Conservation (phyloP, 148 eudicot species). For the Nepenthes mirabilis region DNA sequence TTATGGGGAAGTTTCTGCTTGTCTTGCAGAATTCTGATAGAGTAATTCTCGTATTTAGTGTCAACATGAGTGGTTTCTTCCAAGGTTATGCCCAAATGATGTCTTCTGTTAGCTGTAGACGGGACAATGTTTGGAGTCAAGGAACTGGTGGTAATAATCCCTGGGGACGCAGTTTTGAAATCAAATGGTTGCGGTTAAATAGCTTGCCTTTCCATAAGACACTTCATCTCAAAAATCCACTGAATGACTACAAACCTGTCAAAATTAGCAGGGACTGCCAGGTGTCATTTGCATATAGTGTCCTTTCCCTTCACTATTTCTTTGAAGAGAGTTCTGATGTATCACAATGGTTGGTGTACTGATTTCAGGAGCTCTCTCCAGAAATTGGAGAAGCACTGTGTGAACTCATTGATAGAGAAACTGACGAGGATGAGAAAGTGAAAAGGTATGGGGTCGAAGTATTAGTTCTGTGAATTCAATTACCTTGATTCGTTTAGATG, state of each 20-base stretch:
- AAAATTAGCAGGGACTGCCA: constrained; percentile 94
- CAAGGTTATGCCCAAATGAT: constrained; percentile 92
- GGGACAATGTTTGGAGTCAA: constrained; percentile 74
- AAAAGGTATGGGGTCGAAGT: constrained; percentile 27
- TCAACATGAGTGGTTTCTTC: constrained; percentile 86
- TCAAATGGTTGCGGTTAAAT: constrained; percentile 63
- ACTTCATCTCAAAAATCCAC: constrained; percentile 76
- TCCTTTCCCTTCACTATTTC: neutral
- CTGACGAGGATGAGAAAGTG: constrained; percentile 25
- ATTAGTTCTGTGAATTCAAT: constrained; percentile 5
- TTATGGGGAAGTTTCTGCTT: constrained; percentile 14
- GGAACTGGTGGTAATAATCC: constrained; percentile 55
- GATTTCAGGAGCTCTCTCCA: constrained; percentile 59
- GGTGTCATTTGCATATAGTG: constrained; percentile 21
- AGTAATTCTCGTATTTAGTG: constrained; percentile 77
- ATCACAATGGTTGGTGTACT: constrained; percentile 9
- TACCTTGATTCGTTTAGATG: constrained; percentile 4
- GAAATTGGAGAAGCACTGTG: constrained; percentile 83
- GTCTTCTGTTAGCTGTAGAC: constrained; percentile 68
- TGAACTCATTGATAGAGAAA: constrained; percentile 60
- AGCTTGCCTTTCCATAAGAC: constrained; percentile 73
- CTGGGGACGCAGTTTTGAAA: constrained; percentile 77
- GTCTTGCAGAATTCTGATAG: constrained; percentile 63
- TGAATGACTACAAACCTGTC: constrained; percentile 79
- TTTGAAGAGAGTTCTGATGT: constrained; percentile 1